Percentiles rank a stretch among this genome's conserved stretches.
Conservation (phyloP, 23 red algal species). For the Gracilaria gracilis region DNA sequence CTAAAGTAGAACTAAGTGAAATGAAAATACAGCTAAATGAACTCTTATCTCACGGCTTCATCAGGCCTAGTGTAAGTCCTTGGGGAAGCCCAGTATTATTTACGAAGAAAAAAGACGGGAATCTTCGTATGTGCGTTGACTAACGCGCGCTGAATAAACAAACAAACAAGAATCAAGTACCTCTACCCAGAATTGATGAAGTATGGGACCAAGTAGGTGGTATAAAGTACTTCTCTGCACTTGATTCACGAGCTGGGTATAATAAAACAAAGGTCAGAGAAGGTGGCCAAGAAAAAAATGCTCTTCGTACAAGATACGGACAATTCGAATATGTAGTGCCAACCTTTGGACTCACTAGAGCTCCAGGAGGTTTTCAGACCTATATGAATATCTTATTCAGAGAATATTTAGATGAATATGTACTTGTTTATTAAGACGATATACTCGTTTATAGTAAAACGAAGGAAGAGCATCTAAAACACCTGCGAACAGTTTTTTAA, state of each 20-base stretch:
- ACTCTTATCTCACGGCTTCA: not conserved
- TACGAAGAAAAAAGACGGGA: conserved; percentile 17
- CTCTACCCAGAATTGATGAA: conserved; percentile 62
- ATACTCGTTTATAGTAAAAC: conserved; percentile 23
- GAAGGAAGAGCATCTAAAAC: not conserved
- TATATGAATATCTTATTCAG: conserved; percentile 46
- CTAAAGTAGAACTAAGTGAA: conserved; percentile 3
- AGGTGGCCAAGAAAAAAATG: conserved; percentile 2
- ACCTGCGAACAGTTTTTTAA: too few relatives aligned
- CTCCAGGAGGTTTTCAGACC: conserved; percentile 40
- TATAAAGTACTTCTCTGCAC: conserved; percentile 31
- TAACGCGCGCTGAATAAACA: too few relatives aligned
- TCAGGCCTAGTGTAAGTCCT: not conserved
- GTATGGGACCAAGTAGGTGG: conserved; percentile 34
- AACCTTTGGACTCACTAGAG: conserved; percentile 48
- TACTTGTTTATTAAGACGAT: conserved; percentile 12
- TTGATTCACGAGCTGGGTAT: conserved; percentile 26
- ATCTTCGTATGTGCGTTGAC: too few relatives aligned
- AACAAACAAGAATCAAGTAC: too few relatives aligned
- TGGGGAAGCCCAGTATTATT: conserved; percentile 52
- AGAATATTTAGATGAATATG: conserved; percentile 48
- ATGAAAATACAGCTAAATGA: conserved; percentile 13
- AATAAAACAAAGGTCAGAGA: conserved; percentile 29
- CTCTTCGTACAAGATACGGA: conserved; percentile 21
- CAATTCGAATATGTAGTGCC: conserved; percentile 63